Evolutionary conservation across 2,329 filamentous ascomycete species (phyloP), one percentile per base, ranked within the genome.

Genomic region (Epichloe elymi): DNA sequence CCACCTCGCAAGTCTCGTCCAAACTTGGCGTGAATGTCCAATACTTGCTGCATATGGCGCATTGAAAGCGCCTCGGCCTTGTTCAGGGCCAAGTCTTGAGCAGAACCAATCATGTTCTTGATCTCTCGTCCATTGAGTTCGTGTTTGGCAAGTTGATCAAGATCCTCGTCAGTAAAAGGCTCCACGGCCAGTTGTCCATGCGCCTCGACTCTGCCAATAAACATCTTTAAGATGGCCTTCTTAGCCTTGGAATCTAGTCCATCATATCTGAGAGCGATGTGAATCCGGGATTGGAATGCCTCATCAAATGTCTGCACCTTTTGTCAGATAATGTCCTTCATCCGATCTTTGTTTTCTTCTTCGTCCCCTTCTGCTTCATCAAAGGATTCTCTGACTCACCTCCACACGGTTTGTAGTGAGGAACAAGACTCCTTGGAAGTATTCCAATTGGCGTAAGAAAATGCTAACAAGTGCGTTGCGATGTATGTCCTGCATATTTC

Each of bases 401-500:
- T 85, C 79, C 1, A 94, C 87, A 1, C 88, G 80, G 63, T 95
- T 95, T 2, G 89, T 95, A 0, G 89, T 95, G 26, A 95, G 68
- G 70, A 95, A 94, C 4, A 95, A 66, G 49, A 95, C 94, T 3
- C 89, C 89, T 62, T 94, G 86, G 69, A 94, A 95, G 65, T 95
- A 95, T 66, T 96, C 90, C 0, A 95, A 74, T 51, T 91, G 75
- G 0, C 88, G 82, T 2, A 95, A 71, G 72, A 95, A 95, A 60
- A 95, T 88, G 63, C 83, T 87, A 49, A 95, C 89, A 1, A 93
- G 78, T 0, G 85, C 85, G 59, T 95, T 95, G 53, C 88, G 83
- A 62, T 89, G 84, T 49, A 94, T 83, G 59, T 95, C 87, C 56
- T 88, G 83, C 60, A 88, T 82, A 46, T 87, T 85, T 2, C 88